Base-by-base conservation (phyloP, 1,284 basidiomycete species). In the Melampsora americana region DNA sequence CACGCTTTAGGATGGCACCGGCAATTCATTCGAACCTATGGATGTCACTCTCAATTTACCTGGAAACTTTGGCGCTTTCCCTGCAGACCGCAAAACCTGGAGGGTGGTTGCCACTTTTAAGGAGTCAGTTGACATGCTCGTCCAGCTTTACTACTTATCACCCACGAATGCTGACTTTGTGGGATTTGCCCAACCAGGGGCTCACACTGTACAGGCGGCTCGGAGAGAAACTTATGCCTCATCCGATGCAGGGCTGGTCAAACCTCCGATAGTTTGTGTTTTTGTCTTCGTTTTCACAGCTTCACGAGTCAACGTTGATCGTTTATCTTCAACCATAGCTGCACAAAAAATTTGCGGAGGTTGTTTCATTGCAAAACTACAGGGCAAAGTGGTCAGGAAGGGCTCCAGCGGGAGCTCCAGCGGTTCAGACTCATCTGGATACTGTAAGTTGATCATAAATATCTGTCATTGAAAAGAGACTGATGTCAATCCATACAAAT, bases 1-100 rank as follows among this genome's bases (percentile, higher is more conserved):
- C 2, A 16, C 61, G 59, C 12, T 48, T 0, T 7, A 74, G 72
- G 72, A 74, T 23, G 72, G 64, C 26, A 74, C 64, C 11, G 72
- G 72, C 11, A 44, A 60, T 14, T 60, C 48, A 0, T 74, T 62
- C 62, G 50, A 66, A 67, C 72, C 72, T 6, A 67, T 67, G 72
- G 50, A 60, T 44, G 59, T 61, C 28, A 74, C 72, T n/a, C 65
- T 74, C 14, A 74, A 74, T 64, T 48, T 74, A 35, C 23, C 59
- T 42, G 72, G 72, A 12, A 74, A 74, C 42, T 61, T 67, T 59
- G 72, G 72, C 0, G 53, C 50, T 26, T 42, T 5, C 5, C 20
- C 65, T 60, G 30, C 72, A 6, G 42, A 59, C 16, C 44, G 62
- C 39, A 60, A 66, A 16, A 28, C 28, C 28, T 50, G 30, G 6